Conservation (phyloP, 2,329 filamentous ascomycete genomes). For the Epichloe sp. region DNA sequence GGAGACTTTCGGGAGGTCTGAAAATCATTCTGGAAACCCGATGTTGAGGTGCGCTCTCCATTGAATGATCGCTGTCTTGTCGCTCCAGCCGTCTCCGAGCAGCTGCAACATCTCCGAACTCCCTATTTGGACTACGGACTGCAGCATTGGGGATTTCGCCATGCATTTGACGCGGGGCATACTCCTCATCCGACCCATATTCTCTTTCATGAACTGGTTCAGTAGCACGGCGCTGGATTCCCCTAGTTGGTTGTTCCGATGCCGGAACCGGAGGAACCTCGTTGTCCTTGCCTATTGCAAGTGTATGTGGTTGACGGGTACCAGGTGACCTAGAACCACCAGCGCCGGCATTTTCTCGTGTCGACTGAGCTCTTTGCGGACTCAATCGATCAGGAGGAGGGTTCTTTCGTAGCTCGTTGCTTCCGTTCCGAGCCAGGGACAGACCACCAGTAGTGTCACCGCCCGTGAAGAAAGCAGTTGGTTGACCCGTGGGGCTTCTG, state of each 20-base stretch:
- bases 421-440: conserved; percentile 33
- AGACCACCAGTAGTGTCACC: conserved; percentile 20
- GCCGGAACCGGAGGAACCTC: conserved; percentile 19
- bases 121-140: neutral
- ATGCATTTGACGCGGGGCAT: conserved; percentile 12
- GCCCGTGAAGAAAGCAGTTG: conserved; percentile 11
- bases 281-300: conserved; percentile 15
- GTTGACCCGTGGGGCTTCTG: conserved; percentile 10
- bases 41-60: conserved; percentile 20
- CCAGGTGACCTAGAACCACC: conserved; percentile 2
- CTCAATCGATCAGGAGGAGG: conserved; percentile 40
- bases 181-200: conserved; percentile 16
- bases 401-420: conserved; percentile 46
- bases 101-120: conserved; percentile 9
- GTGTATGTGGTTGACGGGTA: conserved; percentile 2
- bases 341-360: conserved; percentile 27
- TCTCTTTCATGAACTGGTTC: conserved; percentile 17
- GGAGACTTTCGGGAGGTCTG: conserved; percentile 26
- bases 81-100: conserved; percentile 13
- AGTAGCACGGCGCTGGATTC: conserved; percentile 17
- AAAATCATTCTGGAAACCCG: conserved; percentile 28
- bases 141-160: conserved; percentile 5
- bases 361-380: conserved; percentile 16
- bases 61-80: conserved; percentile 18
- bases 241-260: conserved; percentile 3